phyloP scores from a whole-genome alignment of 2,329 filamentous ascomycete species.

The Fusarium succisae region DNA sequence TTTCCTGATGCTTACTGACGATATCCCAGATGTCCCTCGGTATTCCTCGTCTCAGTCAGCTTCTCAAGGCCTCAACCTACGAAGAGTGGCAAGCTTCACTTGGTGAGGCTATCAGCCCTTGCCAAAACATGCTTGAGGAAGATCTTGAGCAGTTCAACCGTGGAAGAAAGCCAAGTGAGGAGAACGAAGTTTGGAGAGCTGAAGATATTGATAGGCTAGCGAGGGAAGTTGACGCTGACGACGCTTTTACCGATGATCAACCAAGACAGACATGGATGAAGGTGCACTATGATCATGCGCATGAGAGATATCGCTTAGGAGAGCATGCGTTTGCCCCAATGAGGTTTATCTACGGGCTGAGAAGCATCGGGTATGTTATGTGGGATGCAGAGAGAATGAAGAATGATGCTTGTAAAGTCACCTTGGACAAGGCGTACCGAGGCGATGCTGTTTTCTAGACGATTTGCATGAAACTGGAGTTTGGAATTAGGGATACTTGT shows the following conservation, averaged over 20 bases:
- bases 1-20: neutral
- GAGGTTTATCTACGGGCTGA: slow-evolving; percentile 31
- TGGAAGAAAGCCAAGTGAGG: neutral
- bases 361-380: slow-evolving; percentile 34
- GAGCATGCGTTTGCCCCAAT: slow-evolving; percentile 25
- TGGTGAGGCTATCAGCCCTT: neutral
- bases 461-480: too few relatives aligned
- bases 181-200: slow-evolving; percentile 12
- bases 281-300: slow-evolving; percentile 25
- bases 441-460: slow-evolving; percentile 30
- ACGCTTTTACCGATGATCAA: slow-evolving; percentile 19
- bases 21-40: slow-evolving; percentile 26
- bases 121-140: slow-evolving; percentile 22
- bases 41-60: slow-evolving; percentile 15
- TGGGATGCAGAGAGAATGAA: slow-evolving; percentile 36
- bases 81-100: slow-evolving; percentile 34
- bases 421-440: slow-evolving; percentile 29
- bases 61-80: slow-evolving; percentile 24
- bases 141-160: slow-evolving; percentile 31
- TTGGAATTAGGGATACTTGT: neutral
- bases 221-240: slow-evolving; percentile 25
- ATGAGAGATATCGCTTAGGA: slow-evolving; percentile 28
- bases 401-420: slow-evolving; percentile 21
- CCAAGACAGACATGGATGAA: slow-evolving; percentile 31
- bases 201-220: slow-evolving; percentile 34